Evolutionary conservation across 106 monocot genomes (phyloP).

Genomic region (Phalaenopsis aphrodite): DNA sequence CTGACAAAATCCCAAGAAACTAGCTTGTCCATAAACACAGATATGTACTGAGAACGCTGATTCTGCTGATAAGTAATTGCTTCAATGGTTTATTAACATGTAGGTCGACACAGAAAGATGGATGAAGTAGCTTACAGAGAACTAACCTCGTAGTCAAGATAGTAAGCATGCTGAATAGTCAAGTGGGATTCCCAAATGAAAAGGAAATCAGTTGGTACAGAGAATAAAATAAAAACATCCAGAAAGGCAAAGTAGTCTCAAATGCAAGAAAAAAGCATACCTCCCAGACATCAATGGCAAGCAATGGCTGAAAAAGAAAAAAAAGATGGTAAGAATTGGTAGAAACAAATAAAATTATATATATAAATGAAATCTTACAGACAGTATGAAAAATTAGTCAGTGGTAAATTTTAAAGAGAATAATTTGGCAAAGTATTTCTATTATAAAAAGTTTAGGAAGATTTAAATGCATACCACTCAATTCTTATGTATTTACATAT

Average conservation of each 20-base stretch:
- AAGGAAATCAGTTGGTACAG: background rate
- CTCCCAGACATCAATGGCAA: conserved; percentile 88
- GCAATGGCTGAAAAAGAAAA: conserved; percentile 63
- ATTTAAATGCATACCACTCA: too few relatives aligned
- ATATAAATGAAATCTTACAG: background rate
- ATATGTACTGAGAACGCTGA: conserved; percentile 49
- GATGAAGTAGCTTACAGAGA: background rate
- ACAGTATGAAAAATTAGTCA: background rate
- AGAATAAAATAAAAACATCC: background rate
- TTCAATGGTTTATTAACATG: background rate
- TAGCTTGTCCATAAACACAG: conserved; percentile 58
- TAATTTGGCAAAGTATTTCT: too few relatives aligned
- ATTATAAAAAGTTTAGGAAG: too few relatives aligned
- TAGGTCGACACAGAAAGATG: background rate
- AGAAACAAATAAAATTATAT: background rate
- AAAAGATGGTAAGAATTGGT: background rate
- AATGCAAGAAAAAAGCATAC: conserved; percentile 19
- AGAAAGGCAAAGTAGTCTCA: background rate
- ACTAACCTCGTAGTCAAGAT: conserved; percentile 76
- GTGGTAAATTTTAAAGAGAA: too few relatives aligned
- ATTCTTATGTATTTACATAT: too few relatives aligned
- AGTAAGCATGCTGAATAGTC: conserved; percentile 68
- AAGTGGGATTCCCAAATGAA: background rate
- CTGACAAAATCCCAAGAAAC: conserved; percentile 69
- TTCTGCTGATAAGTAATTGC: conserved; percentile 24